Conservation (phyloP, 2,329 filamentous ascomycete genomes). For the Alternaria conjuncta region DNA sequence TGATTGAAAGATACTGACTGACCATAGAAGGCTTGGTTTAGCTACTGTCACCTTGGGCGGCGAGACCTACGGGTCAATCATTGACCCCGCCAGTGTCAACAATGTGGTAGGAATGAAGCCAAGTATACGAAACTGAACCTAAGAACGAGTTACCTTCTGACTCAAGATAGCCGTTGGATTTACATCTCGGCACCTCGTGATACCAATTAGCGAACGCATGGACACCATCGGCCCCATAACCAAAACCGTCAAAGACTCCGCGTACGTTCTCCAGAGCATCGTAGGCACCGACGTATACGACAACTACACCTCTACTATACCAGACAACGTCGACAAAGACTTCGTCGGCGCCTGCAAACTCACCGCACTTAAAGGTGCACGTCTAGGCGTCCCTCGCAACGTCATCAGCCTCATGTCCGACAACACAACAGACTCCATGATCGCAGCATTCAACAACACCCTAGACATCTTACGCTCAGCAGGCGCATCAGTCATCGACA, state of each 20-base stretch:
- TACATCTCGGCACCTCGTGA: slow-evolving; percentile 63
- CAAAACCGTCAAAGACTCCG: slow-evolving; percentile 72
- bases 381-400: slow-evolving; percentile 74
- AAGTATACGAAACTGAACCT: slow-evolving; percentile 39
- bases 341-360: not conserved
- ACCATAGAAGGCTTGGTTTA: not conserved
- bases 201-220: slow-evolving; percentile 71
- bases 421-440: slow-evolving; percentile 59
- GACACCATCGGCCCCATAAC: slow-evolving; percentile 74
- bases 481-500: slow-evolving; percentile 70
- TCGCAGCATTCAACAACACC: slow-evolving; percentile 56
- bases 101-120: slow-evolving; percentile 76
- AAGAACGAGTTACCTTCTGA: not conserved
- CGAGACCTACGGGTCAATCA: slow-evolving; percentile 72
- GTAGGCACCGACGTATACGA: slow-evolving; percentile 68
- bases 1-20: too few species aligned
- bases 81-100: slow-evolving; percentile 74
- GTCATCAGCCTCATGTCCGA: slow-evolving; percentile 72
- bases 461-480: slow-evolving; percentile 62
- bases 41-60: slow-evolving; percentile 50
- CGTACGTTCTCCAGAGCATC: slow-evolving; percentile 70
- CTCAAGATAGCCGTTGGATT: slow-evolving; percentile 63
- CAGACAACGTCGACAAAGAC: slow-evolving; percentile 57
- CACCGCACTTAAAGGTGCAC: slow-evolving; percentile 63
- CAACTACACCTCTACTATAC: slow-evolving; percentile 69